These are phyloP conservation scores for Verticillium zaregamsianum DNA, from an alignment of 2,329 filamentous ascomycete species.

Conservation along the genomic window DNA sequence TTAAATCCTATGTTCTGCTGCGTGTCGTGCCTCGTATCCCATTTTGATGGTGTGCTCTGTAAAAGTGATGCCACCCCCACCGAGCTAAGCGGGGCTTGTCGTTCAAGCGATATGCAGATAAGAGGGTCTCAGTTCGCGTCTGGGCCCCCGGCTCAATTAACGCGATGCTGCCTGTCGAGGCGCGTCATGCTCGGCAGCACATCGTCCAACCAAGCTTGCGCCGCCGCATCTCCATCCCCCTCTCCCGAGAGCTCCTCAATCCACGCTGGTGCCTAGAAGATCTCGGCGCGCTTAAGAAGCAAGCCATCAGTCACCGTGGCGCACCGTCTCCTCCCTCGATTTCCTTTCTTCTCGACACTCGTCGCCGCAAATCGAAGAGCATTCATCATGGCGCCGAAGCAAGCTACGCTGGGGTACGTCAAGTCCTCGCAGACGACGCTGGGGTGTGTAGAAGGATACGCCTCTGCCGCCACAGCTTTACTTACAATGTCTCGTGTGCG, in stretches of 20 bases:
- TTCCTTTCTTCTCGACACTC: neutral
- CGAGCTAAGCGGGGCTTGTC: neutral
- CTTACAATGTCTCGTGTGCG: neutral
- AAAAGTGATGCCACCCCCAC: neutral
- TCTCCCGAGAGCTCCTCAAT: neutral
- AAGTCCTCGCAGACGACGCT: conserved; percentile 69
- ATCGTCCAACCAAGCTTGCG: conserved; percentile 10
- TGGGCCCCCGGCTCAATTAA: conserved; percentile 27
- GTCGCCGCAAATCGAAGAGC: conserved; percentile 1
- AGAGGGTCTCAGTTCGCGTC: conserved; percentile 6
- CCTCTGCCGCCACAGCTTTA: neutral
- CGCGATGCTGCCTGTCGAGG: conserved; percentile 32
- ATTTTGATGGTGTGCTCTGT: neutral
- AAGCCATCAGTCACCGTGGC: conserved; percentile 2
- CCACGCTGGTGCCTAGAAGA: neutral
- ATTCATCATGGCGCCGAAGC: conserved; percentile 53
- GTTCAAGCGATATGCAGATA: neutral
- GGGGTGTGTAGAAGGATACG: conserved; percentile 50
- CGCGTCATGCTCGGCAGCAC: conserved; percentile 28
- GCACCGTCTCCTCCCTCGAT: neutral
- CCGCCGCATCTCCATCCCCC: neutral
- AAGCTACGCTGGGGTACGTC: conserved; percentile 87
- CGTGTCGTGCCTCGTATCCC: neutral
- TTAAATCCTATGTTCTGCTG: neutral
- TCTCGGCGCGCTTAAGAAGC: conserved; percentile 3